Conservation (phyloP, 208 protist genomes). For the Leishmania mexicana region DNA sequence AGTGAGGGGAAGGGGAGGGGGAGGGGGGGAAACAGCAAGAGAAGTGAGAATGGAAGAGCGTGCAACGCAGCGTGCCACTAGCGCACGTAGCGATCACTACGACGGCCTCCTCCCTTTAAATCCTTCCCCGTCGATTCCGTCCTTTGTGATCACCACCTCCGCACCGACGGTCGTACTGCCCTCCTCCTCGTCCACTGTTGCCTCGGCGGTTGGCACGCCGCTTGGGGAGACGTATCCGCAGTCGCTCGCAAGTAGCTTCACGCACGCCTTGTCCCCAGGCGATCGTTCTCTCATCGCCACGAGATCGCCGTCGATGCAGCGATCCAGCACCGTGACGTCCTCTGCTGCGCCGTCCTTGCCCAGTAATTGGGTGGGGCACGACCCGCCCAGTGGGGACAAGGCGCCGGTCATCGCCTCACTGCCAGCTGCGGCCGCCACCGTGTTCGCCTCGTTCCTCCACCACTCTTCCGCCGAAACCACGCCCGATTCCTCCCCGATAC, state of each 20-base stretch:
- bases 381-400: not conserved
- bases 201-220: not conserved
- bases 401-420: not conserved
- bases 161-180: not conserved
- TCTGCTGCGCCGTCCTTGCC: conserved; percentile 4
- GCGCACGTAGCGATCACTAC: not conserved
- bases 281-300: conserved; percentile 1
- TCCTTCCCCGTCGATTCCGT: not conserved
- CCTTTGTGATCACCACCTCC: not conserved
- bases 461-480: not conserved
- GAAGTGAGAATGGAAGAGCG: not conserved
- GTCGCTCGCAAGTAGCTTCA: not conserved
- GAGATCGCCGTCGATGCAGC: conserved; percentile 7
- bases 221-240: not conserved
- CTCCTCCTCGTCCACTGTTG: not conserved
- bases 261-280: conserved; percentile 2
- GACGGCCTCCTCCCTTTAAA: not conserved
- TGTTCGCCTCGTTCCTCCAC: not conserved
- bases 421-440: not conserved
- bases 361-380: conserved; percentile 23
- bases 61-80: not conserved
- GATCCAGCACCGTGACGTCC: not conserved
- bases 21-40: not conserved
- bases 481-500: not conserved
- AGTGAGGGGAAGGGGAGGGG: not conserved